Evolutionary conservation across 2,329 filamentous ascomycete species (phyloP).

Genomic region (Diaporthe destruens): DNA sequence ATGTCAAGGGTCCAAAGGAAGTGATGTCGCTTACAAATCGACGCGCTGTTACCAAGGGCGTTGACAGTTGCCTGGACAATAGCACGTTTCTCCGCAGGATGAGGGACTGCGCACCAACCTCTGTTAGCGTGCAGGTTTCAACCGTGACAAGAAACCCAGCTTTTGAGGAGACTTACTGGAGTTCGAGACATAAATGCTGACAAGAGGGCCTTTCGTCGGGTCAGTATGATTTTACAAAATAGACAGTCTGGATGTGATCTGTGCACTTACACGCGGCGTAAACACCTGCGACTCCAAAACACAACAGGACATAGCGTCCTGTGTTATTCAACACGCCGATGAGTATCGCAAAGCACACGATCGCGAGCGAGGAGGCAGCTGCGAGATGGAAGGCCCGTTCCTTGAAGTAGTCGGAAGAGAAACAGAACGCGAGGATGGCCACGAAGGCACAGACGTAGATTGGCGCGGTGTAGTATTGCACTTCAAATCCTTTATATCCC

Average conservation of each 20-base stretch:
- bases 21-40: slow-evolving; percentile 3
- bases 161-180: slow-evolving; percentile 4
- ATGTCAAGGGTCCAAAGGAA: neutral
- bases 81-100: slow-evolving; percentile 32
- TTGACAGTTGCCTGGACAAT: slow-evolving; percentile 36
- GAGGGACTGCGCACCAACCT: slow-evolving; percentile 6
- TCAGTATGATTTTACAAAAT: neutral
- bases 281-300: slow-evolving; percentile 34
- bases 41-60: slow-evolving; percentile 35
- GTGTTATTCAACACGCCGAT: slow-evolving; percentile 32
- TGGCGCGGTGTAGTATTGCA: slow-evolving; percentile 36
- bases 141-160: neutral
- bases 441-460: slow-evolving; percentile 37
- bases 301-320: slow-evolving; percentile 32
- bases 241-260: too few species aligned
- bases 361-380: slow-evolving; percentile 17
- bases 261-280: slow-evolving; percentile 33
- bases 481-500: slow-evolving; percentile 34
- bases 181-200: slow-evolving; percentile 36
- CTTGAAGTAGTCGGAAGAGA: slow-evolving; percentile 35
- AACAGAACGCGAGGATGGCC: slow-evolving; percentile 36
- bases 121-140: neutral
- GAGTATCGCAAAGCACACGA: slow-evolving; percentile 32
- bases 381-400: slow-evolving; percentile 34
- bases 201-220: slow-evolving; percentile 25